Evolutionary conservation across 306 rosid genomes (phyloP).

Genomic region (Styphnolobium japonicum): DNA sequence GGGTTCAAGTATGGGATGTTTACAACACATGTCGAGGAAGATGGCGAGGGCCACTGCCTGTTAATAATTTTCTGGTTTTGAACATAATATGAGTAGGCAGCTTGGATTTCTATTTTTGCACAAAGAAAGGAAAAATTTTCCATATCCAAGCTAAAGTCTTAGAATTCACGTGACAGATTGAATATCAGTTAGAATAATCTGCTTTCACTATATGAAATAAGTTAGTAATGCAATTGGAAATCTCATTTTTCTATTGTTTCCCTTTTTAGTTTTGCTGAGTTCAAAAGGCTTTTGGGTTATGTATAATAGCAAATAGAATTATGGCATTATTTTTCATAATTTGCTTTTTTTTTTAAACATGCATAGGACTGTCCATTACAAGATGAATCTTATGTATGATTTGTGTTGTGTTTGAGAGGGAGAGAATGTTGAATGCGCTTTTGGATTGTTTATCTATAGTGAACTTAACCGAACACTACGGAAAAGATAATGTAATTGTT

Average conservation of each 20-base stretch:
- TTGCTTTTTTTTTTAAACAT: background rate
- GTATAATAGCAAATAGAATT: background rate
- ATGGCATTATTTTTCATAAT: background rate
- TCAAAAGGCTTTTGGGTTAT: background rate
- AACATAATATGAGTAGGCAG: too few relatives aligned
- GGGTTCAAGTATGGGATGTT: too few relatives aligned
- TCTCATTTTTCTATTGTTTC: background rate
- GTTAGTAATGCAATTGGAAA: background rate
- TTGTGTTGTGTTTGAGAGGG: background rate
- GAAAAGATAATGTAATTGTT: background rate
- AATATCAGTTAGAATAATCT: background rate
- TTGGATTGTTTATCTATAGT: constrained; percentile 17
- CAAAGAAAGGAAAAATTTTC: too few relatives aligned
- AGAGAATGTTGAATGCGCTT: constrained; percentile 8
- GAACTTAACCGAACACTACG: constrained; percentile 4
- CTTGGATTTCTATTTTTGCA: too few relatives aligned
- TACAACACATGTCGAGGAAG: too few relatives aligned
- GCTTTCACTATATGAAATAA: background rate
- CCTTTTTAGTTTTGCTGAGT: background rate
- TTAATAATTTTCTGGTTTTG: too few relatives aligned
- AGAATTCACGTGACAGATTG: background rate
- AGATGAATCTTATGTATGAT: constrained; percentile 7
- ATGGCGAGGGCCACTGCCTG: too few relatives aligned
- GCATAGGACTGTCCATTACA: background rate
- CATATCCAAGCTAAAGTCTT: background rate